These are phyloP conservation scores for Colletotrichum simmondsii DNA, from an alignment of 2,329 filamentous ascomycete species.

Conservation along the genomic window DNA sequence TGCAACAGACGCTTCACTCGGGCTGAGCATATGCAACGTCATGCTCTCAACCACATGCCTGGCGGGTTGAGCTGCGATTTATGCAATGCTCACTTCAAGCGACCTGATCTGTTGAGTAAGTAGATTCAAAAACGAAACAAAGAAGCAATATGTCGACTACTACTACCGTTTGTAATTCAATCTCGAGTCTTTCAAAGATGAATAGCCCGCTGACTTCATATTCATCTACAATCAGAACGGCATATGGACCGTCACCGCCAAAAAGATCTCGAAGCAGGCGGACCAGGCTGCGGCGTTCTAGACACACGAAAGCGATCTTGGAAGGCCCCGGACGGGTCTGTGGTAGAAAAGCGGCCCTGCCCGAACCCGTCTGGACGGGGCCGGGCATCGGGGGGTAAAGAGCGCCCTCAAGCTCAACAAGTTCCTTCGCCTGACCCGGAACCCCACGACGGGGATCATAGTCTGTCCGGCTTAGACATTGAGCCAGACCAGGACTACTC, in stretches of 20 bases:
- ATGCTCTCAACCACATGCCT: conserved; percentile 66
- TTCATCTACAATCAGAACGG: conserved; percentile 53
- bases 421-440: conserved; percentile 26
- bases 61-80: conserved; percentile 66
- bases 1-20: conserved; percentile 66
- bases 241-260: conserved; percentile 66
- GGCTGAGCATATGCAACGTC: conserved; percentile 67
- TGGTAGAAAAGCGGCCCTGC: conserved; percentile 57
- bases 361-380: conserved; percentile 17
- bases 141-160: not conserved
- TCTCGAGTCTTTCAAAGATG: not conserved
- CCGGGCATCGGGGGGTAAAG: not conserved
- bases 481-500: not conserved
- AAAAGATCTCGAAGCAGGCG: conserved; percentile 66
- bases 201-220: not conserved
- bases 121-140: not conserved
- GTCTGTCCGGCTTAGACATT: not conserved
- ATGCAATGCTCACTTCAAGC: conserved; percentile 70
- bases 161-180: not conserved
- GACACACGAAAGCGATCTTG: conserved; percentile 67
- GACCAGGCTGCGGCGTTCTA: conserved; percentile 59
- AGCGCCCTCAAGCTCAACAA: conserved; percentile 16
- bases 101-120: conserved; percentile 60
- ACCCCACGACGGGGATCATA: conserved; percentile 16
- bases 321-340: conserved; percentile 63